Base-by-base conservation (phyloP, 2,329 filamentous ascomycete genomes). In the Saccharata proteae region DNA sequence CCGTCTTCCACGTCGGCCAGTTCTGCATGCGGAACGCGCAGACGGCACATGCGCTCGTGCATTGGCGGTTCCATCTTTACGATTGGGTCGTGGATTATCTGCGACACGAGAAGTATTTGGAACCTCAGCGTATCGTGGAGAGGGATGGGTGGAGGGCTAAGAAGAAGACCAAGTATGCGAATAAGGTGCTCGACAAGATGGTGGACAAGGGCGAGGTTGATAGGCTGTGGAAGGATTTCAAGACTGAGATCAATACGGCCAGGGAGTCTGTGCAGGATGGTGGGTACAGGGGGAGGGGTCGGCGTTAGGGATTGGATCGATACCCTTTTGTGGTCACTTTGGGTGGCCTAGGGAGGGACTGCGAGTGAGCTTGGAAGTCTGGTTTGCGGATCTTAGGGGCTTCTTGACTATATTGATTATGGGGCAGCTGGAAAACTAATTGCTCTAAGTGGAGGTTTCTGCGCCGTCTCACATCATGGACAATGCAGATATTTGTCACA, bases 11-110 rank as follows among this genome's bases (percentile, higher is more conserved):
- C 36, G 51, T 72, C 2, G 73, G 73, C 40, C 31, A 32, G 13
- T 64, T 66, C 37, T 80, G 75, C 58, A 70, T 67, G 45, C 55
- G 58, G 18, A 78, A 77, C 41, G 80, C 81, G 1, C 64, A 74
- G 40, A 76, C 76, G 22, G 77, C 79, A 0, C 81, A 88, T 46
- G 68, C 67, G 1, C 64, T 88, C 3, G 66, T 74, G 4, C 82
- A 90, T 54, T 86, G 82, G 82, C 77, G 77, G 35, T 71, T 70
- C 37, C 70, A 75, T 26, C 69, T 88, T n/a, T 77, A 80, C 46
- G 67, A 77, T 40, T 80, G 71, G 67, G 75, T 86, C 0, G 62
- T 78, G 15, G 64, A 67, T 16, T 71, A 69, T 32, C 68, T 90
- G 0, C 54, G 64, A 15, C 52, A 52, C 1, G 63, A 75, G 36